phyloP scores from a whole-genome alignment of 2,329 filamentous ascomycete species.

The Chaetomium sp. region DNA sequence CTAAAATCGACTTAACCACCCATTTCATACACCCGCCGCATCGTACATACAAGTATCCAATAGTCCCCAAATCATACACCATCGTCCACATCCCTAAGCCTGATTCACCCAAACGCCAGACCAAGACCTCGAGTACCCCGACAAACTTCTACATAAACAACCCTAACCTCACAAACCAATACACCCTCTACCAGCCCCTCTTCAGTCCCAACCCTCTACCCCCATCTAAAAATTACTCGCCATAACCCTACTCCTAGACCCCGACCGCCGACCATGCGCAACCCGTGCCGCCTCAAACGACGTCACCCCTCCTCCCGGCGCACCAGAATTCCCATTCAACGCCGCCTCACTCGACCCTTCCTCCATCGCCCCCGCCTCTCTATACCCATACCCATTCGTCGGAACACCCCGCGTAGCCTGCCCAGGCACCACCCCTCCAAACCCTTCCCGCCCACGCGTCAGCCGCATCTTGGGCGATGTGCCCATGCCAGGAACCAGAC shows the following conservation, averaged over 20 bases:
- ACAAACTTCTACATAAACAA: no score
- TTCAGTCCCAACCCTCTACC: neutral
- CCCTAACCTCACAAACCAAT: no score
- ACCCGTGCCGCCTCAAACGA: neutral
- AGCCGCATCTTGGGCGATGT: neutral
- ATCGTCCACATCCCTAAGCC: no score
- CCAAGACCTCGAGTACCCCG: no score
- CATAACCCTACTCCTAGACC: conserved; percentile 2
- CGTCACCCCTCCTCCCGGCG: neutral
- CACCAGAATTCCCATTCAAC: neutral
- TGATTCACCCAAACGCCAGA: no score
- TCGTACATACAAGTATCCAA: no score
- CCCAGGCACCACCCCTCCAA: neutral
- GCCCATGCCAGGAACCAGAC: neutral
- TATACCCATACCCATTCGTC: neutral
- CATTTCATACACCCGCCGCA: no score
- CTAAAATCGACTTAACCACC: no score
- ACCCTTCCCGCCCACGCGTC: neutral
- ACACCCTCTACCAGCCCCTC: no score
- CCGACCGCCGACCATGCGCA: neutral
- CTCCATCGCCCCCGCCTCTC: conserved; percentile 15
- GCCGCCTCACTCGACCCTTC: conserved; percentile 5
- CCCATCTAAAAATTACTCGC: conserved; percentile 11
- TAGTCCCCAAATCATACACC: no score
- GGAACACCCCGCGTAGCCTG: neutral